phyloP scores from a whole-genome alignment of 495 filamentous ascomycete species.

The Sporormia fimetaria region DNA sequence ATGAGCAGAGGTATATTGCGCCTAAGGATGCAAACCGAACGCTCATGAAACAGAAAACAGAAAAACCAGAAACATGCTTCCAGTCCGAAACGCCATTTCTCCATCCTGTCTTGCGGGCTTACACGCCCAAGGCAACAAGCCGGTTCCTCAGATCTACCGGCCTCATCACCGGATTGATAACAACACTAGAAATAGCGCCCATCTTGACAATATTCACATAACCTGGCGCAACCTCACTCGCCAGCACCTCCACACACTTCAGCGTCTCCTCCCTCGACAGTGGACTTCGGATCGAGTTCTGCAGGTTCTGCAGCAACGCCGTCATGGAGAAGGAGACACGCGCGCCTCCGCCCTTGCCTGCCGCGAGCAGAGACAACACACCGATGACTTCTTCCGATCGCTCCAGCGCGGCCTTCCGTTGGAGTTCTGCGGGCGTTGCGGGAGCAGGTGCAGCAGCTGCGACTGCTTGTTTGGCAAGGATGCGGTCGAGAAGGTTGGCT shows the following conservation, averaged over 20 bases:
- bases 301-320: constrained; percentile 45
- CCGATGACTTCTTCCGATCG: constrained; percentile 49
- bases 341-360: constrained; percentile 17
- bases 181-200: constrained; percentile 46
- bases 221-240: constrained; percentile 48
- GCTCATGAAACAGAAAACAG: too few relatives aligned
- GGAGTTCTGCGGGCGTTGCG: constrained; percentile 39
- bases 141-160: constrained; percentile 17
- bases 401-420: constrained; percentile 47
- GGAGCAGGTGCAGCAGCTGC: constrained; percentile 34
- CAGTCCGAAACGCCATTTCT: too few relatives aligned
- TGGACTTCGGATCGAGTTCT: constrained; percentile 50
- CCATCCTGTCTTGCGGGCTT: too few relatives aligned
- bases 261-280: constrained; percentile 49
- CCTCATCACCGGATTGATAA: constrained; percentile 40
- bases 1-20: too few relatives aligned
- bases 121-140: constrained; percentile 12
- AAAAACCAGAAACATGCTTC: too few relatives aligned
- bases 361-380: constrained; percentile 44
- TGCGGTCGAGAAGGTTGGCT: constrained; percentile 46
- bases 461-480: constrained; percentile 47
- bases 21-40: too few relatives aligned
- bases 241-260: constrained; percentile 45
- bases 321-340: constrained; percentile 50
- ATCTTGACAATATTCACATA: constrained; percentile 49